Conservation (phyloP, 1,284 basidiomycete genomes). For the Golubevia pallescens region DNA sequence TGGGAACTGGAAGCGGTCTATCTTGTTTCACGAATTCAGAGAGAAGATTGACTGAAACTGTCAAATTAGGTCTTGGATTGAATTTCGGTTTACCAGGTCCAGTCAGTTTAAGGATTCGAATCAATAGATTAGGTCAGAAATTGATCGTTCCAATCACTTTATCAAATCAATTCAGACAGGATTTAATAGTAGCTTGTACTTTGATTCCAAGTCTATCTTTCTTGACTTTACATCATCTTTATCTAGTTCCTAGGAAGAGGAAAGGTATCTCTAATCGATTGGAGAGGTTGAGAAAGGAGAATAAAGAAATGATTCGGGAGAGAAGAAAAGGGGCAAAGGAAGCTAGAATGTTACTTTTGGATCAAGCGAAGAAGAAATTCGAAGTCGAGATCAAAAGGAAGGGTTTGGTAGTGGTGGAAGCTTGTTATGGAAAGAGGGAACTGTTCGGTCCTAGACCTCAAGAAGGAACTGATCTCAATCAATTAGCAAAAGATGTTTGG, state of each 20-base stretch:
- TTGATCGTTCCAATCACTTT: constrained; percentile 71
- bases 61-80: constrained; percentile 55
- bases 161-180: constrained; percentile 67
- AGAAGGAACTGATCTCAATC: background rate
- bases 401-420: constrained; percentile 76
- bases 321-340: constrained; percentile 71
- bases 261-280: constrained; percentile 64
- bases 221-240: constrained; percentile 70
- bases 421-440: constrained; percentile 68
- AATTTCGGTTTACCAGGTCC: constrained; percentile 54
- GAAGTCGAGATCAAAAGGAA: constrained; percentile 64
- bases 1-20: constrained; percentile 54
- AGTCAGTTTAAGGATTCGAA: constrained; percentile 57
- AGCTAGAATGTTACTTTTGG: constrained; percentile 67
- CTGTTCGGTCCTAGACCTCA: constrained; percentile 19
- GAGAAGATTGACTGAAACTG: constrained; percentile 62
- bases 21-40: constrained; percentile 56
- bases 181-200: constrained; percentile 68
- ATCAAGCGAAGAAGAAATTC: constrained; percentile 65
- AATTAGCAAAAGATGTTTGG: constrained; percentile 6
- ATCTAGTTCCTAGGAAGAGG: constrained; percentile 70
- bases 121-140: constrained; percentile 70
- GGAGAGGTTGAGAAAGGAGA: constrained; percentile 70
- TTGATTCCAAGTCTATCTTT: constrained; percentile 70
- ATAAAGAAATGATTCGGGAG: constrained; percentile 72